phyloP scores from a whole-genome alignment of 73 alveolate species.

The Uronychia binucleata region DNA sequence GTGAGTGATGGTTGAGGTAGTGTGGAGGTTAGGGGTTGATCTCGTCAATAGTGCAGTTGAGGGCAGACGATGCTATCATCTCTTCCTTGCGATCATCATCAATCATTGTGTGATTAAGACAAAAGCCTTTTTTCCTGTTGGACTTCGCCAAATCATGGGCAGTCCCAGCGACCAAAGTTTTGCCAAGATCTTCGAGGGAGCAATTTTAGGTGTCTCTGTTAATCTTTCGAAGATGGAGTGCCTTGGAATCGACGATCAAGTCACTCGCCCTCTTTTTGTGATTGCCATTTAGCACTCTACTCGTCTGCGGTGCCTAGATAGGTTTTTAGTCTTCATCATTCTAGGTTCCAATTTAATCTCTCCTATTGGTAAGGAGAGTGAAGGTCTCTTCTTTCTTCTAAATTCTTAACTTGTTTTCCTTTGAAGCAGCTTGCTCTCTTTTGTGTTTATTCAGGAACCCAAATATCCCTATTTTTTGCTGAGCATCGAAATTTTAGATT shows the following conservation, averaged over 20 bases:
- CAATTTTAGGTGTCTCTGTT: not conserved
- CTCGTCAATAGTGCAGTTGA: not conserved
- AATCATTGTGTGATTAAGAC: not conserved
- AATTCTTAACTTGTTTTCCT: not conserved
- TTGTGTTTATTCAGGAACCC: too few relatives aligned
- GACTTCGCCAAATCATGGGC: not conserved
- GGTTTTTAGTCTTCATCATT: not conserved
- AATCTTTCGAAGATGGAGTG: too few relatives aligned
- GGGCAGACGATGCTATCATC: not conserved
- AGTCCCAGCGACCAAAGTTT: not conserved
- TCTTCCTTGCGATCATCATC: too few relatives aligned
- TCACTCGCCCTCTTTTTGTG: not conserved
- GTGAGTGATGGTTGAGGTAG: conserved; percentile 3
- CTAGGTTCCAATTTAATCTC: not conserved
- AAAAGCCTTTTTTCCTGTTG: not conserved
- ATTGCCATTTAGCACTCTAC: not conserved
- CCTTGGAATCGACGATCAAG: not conserved
- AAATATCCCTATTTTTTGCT: too few relatives aligned
- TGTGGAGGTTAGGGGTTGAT: not conserved
- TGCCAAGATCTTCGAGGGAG: not conserved
- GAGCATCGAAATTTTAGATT: not conserved
- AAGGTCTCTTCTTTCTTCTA: not conserved
- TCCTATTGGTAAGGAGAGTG: not conserved
- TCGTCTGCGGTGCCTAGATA: not conserved
- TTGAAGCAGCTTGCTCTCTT: not conserved